Conservation (phyloP, 2,329 filamentous ascomycete genomes). For the Alternaria arbusti region DNA sequence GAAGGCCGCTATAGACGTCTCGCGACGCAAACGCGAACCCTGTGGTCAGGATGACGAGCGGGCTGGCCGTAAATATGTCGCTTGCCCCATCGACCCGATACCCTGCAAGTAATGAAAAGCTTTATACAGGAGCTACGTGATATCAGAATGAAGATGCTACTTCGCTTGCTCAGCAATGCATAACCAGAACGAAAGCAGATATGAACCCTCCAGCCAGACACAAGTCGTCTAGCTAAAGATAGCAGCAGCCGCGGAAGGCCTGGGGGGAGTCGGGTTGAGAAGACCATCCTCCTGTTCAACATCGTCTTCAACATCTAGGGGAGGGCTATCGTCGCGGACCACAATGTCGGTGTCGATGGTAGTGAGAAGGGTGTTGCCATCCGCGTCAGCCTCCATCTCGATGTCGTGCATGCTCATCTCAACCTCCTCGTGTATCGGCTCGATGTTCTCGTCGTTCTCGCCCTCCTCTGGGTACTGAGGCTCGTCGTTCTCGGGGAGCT, state of each 20-base stretch:
- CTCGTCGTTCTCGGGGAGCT: not conserved
- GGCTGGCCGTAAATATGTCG: not conserved
- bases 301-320: not conserved
- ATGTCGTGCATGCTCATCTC: not conserved
- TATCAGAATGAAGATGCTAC: not conserved
- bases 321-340: not conserved
- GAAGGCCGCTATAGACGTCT: not conserved
- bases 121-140: not conserved
- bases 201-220: not conserved
- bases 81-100: fast-evolving
- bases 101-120: not conserved
- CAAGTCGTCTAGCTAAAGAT: not conserved
- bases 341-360: not conserved
- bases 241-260: not conserved
- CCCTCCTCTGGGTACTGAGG: not conserved
- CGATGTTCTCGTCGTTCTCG: not conserved
- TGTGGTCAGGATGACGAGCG: not conserved
- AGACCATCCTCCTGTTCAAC: not conserved
- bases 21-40: not conserved
- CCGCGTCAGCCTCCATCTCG: not conserved
- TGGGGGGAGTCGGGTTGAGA: not conserved
- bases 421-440: not conserved
- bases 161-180: not conserved
- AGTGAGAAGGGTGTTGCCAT: not conserved
- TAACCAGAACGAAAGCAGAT: not conserved